These are phyloP conservation scores for Rhizophora apiculata DNA, from an alignment of 345 rosid species.

Conservation along the genomic window DNA sequence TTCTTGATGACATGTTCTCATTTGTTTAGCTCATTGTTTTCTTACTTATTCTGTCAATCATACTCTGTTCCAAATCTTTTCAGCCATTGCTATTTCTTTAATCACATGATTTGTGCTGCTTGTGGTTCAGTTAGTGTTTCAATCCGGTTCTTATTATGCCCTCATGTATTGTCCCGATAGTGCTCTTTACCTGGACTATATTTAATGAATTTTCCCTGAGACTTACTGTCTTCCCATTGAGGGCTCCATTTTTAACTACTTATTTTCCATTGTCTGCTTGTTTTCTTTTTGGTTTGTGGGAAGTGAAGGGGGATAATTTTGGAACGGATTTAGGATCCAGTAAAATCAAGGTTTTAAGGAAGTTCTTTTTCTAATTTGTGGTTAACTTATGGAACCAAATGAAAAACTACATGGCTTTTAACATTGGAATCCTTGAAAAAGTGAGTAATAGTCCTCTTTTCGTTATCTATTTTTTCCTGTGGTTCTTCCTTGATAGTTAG, in stretches of 20 bases:
- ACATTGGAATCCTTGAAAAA: conserved; percentile 26
- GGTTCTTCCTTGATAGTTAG: neutral
- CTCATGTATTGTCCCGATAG: neutral
- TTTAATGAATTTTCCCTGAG: neutral
- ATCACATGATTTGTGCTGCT: too few relatives aligned
- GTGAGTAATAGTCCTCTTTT: conserved; percentile 34
- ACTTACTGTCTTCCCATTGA: too few relatives aligned
- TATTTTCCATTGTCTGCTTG: too few relatives aligned
- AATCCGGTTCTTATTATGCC: neutral
- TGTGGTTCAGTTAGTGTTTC: neutral
- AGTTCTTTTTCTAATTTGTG: conserved; percentile 43
- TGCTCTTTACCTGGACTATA: neutral
- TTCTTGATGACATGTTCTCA: conserved; percentile 19
- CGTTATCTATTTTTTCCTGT: neutral
- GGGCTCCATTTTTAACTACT: too few relatives aligned
- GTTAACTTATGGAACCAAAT: conserved; percentile 62
- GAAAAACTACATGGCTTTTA: conserved; percentile 40
- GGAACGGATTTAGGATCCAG: conserved; percentile 47
- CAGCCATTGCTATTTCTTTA: neutral
- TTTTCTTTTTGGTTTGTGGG: neutral
- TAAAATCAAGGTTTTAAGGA: conserved; percentile 59
- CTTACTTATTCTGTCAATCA: neutral
- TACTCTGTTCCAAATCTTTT: neutral
- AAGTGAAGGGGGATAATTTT: neutral
- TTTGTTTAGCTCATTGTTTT: conserved; percentile 13